Conservation (phyloP, 164 flowering plant genomes). For the Platanus orientalis region DNA sequence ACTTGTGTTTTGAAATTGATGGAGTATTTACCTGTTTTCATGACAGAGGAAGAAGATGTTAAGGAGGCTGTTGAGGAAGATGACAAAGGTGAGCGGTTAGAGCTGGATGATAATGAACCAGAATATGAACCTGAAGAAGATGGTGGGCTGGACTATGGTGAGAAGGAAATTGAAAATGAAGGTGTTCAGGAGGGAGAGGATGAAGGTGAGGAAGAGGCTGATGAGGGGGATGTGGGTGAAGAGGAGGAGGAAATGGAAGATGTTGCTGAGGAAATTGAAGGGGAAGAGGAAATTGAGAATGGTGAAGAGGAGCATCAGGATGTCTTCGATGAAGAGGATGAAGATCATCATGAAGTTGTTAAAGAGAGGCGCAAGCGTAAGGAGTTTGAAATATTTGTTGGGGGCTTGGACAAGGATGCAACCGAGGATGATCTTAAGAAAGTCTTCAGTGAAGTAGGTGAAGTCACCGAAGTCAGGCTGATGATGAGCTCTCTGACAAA, state of each 20-base stretch:
- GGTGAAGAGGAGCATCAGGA: constrained; percentile 39
- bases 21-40: constrained; percentile 19
- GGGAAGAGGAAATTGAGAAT: constrained; percentile 50
- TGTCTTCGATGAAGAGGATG: constrained; percentile 53
- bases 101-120: constrained; percentile 80
- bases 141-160: constrained; percentile 55
- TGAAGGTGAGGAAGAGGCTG: constrained; percentile 49
- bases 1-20: constrained; percentile 8
- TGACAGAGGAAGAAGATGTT: constrained; percentile 55
- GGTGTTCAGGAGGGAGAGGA: constrained; percentile 50
- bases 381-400: constrained; percentile 96
- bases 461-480: constrained; percentile 77
- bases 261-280: constrained; percentile 54
- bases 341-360: constrained; percentile 79
- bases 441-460: constrained; percentile 76
- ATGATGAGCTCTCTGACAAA: constrained; percentile 94
- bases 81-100: constrained; percentile 66
- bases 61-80: constrained; percentile 66
- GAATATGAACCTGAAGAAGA: constrained; percentile 70
- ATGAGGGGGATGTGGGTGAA: constrained; percentile 49
- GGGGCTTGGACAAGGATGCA: constrained; percentile 93
- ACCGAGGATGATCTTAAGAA: constrained; percentile 79
- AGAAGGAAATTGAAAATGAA: constrained; percentile 55
- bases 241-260: constrained; percentile 60
- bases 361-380: constrained; percentile 94